phyloP scores from a whole-genome alignment of 352 stramenopile species.

The Blastocystis sp. region DNA sequence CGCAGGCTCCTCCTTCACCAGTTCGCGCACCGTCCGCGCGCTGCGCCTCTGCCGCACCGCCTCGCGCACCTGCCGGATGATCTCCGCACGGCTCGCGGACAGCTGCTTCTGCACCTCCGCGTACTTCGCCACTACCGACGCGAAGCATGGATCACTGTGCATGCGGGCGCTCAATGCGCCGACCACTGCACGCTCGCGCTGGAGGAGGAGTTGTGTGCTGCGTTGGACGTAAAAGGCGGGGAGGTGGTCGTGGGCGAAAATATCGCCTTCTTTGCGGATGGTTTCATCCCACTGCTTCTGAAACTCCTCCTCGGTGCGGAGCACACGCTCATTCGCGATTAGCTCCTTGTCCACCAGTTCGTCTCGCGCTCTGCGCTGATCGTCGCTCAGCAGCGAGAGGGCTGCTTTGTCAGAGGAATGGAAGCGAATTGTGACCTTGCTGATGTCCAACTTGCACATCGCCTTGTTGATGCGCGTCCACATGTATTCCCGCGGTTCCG shows the following conservation, averaged over 20 bases:
- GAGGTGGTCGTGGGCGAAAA: constrained; percentile 8
- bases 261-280: background rate
- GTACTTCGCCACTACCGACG: constrained; percentile 1
- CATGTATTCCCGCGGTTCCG: background rate
- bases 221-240: background rate
- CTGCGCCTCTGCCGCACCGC: background rate
- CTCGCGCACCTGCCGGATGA: background rate
- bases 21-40: background rate
- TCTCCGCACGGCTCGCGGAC: background rate
- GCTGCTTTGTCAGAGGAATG: background rate
- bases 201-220: background rate
- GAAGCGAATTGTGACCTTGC: background rate
- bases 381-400: background rate
- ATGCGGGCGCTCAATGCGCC: background rate
- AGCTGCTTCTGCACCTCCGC: background rate
- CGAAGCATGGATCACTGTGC: constrained; percentile 12
- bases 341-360: background rate
- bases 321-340: background rate
- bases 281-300: constrained; percentile 5
- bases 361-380: background rate
- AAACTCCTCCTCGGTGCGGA: background rate
- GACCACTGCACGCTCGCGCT: background rate
- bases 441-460: background rate
- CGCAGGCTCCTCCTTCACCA: background rate
- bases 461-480: background rate